Evolutionary conservation across 441 rosid species (phyloP), one percentile per base, ranked within the genome.

Genomic region (Breynia disticha): DNA sequence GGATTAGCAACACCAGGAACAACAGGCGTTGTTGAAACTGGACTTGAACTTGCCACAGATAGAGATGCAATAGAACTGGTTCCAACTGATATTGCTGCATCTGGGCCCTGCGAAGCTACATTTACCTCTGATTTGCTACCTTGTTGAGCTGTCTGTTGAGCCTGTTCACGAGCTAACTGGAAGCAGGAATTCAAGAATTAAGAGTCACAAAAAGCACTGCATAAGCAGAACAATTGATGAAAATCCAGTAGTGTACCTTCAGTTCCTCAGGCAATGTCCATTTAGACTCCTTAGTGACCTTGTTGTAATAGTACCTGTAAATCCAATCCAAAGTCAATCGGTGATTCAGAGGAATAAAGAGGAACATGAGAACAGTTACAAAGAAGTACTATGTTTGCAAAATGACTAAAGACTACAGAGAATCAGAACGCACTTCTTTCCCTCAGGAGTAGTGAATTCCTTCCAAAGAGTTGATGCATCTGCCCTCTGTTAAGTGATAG

Each of bases 191-290:
- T 52, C 37, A 42, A 10, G 43, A 41, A 38, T 55, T 66, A 41
- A 48, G 7, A 49, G 57, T 6, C 17, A 47, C 66, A 49, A 52
- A 60, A 57, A 67, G 32, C 65, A 61, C 48, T 12, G 44, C 16
- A 53, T 42, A 63, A 28, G 32, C 19, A 3, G 51, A 39, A 44
- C 15, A 62, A 60, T 57, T 69, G 16, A 21, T 59, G 62, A 19
- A 50, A 56, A 43, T 17, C 39, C 43, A 43, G 19, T 11, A 58
- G 11, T 65, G 51, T 53, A 93, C 99, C 99, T 86, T 83, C 76
- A 93, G 72, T 61, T 93, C 96, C 55, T 86, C 99, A 35, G 96
- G 99, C 51, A 93, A 79, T 68, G 95, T 71, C 99, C 97, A 93
- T 75, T 86, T 88, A 46, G 99, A 93, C 70, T 80, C 84, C 70